Evolutionary conservation across 805 yeast species (phyloP).

Genomic region (Nakazawaea molendinolei): DNA sequence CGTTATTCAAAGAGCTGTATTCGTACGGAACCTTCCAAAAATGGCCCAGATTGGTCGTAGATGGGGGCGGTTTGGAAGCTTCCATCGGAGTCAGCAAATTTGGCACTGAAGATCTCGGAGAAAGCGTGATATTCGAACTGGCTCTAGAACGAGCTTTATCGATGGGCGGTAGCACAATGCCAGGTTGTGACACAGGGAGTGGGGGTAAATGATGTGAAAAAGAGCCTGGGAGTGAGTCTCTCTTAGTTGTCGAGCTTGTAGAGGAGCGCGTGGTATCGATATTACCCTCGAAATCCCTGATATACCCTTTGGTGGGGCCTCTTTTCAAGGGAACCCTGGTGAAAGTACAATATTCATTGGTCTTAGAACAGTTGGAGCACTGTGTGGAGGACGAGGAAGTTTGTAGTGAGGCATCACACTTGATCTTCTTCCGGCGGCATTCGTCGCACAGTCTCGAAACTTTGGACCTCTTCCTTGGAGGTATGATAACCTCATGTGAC

Average conservation of each 20-base stretch:
- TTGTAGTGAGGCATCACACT: slow-evolving; percentile 49
- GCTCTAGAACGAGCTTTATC: slow-evolving; percentile 12
- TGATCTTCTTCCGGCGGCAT: slow-evolving; percentile 66
- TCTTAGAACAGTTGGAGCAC: slow-evolving; percentile 59
- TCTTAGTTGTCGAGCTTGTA: not conserved
- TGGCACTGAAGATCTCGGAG: slow-evolving; percentile 11
- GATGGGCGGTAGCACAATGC: slow-evolving; percentile 15
- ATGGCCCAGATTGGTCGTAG: slow-evolving; percentile 24
- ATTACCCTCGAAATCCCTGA: slow-evolving; percentile 35
- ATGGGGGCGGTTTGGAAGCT: slow-evolving; percentile 5
- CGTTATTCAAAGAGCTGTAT: slow-evolving; percentile 31
- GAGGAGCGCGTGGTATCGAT: slow-evolving; percentile 18
- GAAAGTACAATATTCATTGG: slow-evolving; percentile 57
- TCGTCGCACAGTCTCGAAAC: slow-evolving; percentile 80
- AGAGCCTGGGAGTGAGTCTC: not conserved
- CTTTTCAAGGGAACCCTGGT: slow-evolving; percentile 68
- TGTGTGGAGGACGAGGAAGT: slow-evolving; percentile 31
- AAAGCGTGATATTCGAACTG: slow-evolving; percentile 6
- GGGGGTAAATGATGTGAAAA: slow-evolving; percentile 11
- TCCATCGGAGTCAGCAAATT: slow-evolving; percentile 4
- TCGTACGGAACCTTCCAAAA: slow-evolving; percentile 62
- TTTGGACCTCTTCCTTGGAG: slow-evolving; percentile 52
- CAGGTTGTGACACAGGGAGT: slow-evolving; percentile 2
- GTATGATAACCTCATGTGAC: no score
- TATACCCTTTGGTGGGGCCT: slow-evolving; percentile 74